Conservation (phyloP, 2,329 filamentous ascomycete species). For the Aspergillus spinulosporus region DNA sequence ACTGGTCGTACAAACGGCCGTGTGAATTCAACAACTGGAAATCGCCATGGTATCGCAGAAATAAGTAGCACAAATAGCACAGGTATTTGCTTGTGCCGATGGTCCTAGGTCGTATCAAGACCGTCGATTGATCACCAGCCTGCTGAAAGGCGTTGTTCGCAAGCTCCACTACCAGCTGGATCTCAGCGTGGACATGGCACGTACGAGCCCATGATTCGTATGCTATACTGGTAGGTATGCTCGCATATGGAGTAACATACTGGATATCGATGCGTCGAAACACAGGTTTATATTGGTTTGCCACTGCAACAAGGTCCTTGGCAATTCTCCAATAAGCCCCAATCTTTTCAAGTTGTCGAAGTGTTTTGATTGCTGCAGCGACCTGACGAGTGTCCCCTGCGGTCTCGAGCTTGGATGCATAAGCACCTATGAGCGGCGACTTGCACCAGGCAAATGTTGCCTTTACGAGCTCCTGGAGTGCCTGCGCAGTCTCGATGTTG, state of each 20-base stretch:
- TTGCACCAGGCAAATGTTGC: slow-evolving; percentile 6
- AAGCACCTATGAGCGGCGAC: slow-evolving; percentile 3
- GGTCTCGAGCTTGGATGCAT: slow-evolving; percentile 8
- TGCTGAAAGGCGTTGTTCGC: background rate
- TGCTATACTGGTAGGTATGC: slow-evolving; percentile 4
- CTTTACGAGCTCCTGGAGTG: slow-evolving; percentile 1
- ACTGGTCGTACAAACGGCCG: slow-evolving; percentile 10
- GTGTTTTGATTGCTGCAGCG: slow-evolving; percentile 7
- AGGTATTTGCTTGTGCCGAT: slow-evolving; percentile 12
- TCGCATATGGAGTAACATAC: slow-evolving; percentile 2
- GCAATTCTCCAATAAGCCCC: slow-evolving; percentile 11
- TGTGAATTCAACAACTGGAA: slow-evolving; percentile 4
- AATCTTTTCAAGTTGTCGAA: slow-evolving; percentile 11
- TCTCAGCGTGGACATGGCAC: slow-evolving; percentile 11
- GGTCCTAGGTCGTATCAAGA: slow-evolving; percentile 2
- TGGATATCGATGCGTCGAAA: background rate
- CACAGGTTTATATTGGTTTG: background rate
- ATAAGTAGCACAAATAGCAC: slow-evolving; percentile 9
- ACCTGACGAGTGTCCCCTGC: slow-evolving; percentile 1
- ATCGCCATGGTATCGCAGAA: slow-evolving; percentile 6
- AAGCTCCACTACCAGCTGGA: slow-evolving; percentile 8
- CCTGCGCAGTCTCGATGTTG: background rate
- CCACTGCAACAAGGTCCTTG: slow-evolving; percentile 3
- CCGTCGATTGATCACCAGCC: no score
- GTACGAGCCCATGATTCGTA: slow-evolving; percentile 6